These are phyloP conservation scores for Ophiostoma himal-ulmi DNA, from an alignment of 2,329 filamentous ascomycete genomes.

Conservation along the genomic window DNA sequence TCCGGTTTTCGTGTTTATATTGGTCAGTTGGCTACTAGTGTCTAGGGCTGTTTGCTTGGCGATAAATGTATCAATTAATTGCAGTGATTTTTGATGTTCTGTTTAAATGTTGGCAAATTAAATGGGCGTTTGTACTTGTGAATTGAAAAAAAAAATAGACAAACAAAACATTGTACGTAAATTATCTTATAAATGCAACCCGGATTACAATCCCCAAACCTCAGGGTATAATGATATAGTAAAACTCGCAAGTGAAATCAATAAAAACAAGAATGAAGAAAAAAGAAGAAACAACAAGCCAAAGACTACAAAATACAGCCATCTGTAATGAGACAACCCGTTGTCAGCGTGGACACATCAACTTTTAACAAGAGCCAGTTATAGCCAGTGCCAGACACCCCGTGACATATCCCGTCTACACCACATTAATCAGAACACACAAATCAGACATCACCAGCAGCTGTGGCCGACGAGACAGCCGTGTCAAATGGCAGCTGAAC, in stretches of 20 bases:
- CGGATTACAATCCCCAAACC: too few species aligned
- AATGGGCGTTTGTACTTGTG: too few species aligned
- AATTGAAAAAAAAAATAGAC: neutral
- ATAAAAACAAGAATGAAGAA: neutral
- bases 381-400: neutral
- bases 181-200: too few species aligned
- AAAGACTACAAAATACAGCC: neutral
- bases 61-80: neutral
- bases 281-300: neutral
- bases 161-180: neutral
- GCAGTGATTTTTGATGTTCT: too few species aligned
- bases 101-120: too few species aligned
- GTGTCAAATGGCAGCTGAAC: neutral
- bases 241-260: neutral
- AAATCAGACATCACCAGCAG: neutral
- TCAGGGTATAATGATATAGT: too few species aligned
- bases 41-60: neutral
- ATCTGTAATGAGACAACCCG: neutral
- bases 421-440: neutral
- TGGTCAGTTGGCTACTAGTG: neutral
- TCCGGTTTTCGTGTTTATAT: neutral
- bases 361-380: neutral
- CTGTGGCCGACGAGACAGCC: neutral
- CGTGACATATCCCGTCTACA: neutral
- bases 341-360: neutral